Percentiles rank a stretch among this genome's conserved stretches.
These are phyloP conservation scores for Pseudoneurospora amorphoporcata DNA, from an alignment of 495 filamentous ascomycete genomes.

Conservation along the genomic window DNA sequence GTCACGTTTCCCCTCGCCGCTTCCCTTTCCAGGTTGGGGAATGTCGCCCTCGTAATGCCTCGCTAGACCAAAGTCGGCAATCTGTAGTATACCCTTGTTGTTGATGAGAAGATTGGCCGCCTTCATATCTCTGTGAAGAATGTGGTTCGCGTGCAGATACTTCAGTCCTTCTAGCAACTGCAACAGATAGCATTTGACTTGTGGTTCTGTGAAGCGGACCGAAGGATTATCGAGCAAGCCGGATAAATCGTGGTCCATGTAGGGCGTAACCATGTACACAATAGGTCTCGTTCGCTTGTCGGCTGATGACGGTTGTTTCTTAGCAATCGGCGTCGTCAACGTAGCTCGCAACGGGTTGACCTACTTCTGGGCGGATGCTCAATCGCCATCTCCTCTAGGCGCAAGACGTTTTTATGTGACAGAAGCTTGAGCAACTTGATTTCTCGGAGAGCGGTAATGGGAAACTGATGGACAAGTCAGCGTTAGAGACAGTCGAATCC, in stretches of 20 bases:
- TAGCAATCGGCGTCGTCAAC: neutral
- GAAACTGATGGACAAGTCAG: conserved; percentile 40
- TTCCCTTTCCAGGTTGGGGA: conserved; percentile 68
- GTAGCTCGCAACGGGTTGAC: conserved; percentile 7
- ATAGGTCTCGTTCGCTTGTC: conserved; percentile 76
- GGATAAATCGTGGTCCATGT: conserved; percentile 97
- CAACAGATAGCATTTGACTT: conserved; percentile 97
- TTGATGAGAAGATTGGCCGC: conserved; percentile 95
- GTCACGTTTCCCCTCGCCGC: conserved; percentile 75
- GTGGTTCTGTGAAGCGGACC: conserved; percentile 72
- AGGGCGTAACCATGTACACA: conserved; percentile 98
- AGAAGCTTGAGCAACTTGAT: conserved; percentile 96
- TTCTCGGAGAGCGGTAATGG: conserved; percentile 70
- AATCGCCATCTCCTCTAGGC: conserved; percentile 90
- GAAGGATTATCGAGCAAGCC: conserved; percentile 90
- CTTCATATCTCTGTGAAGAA: conserved; percentile 97
- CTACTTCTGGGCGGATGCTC: conserved; percentile 58
- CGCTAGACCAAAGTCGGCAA: conserved; percentile 94
- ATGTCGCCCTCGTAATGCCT: conserved; percentile 83
- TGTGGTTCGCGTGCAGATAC: conserved; percentile 83
- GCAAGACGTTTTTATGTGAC: conserved; percentile 78
- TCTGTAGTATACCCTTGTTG: conserved; percentile 87
- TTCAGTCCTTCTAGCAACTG: conserved; percentile 83
- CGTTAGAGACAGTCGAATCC: neutral
- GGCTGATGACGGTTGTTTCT: conserved; percentile 24